phyloP scores from a whole-genome alignment of 345 rosid genomes.

The Dovyalis caffra region DNA sequence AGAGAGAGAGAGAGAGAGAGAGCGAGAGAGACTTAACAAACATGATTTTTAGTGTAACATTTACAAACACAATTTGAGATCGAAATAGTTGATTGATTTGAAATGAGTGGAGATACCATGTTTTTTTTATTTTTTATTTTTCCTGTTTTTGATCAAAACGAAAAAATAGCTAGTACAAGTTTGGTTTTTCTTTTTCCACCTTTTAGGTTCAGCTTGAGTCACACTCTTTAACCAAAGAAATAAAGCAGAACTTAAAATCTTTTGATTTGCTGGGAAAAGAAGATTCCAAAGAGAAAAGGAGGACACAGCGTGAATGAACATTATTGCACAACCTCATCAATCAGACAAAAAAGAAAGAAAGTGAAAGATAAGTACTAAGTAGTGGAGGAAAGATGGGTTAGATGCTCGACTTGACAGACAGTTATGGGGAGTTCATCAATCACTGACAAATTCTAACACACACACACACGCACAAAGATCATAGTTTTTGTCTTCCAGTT shows the following conservation, averaged over 20 bases:
- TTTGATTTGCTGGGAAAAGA: slow-evolving; percentile 28
- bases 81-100: no score
- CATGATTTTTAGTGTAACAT: no score
- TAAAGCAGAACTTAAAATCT: slow-evolving; percentile 14
- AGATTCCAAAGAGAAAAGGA: slow-evolving; percentile 40
- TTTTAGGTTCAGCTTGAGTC: slow-evolving; percentile 13
- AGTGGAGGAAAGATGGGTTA: not conserved
- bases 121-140: no score
- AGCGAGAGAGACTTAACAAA: no score
- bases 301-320: slow-evolving; percentile 28
- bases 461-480: not conserved
- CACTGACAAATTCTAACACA: slow-evolving; percentile 8
- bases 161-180: not conserved
- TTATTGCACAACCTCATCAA: slow-evolving; percentile 29
- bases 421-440: slow-evolving; percentile 2
- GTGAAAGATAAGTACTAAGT: slow-evolving; percentile 10
- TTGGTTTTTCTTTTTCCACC: not conserved
- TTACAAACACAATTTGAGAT: no score
- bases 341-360: not conserved
- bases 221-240: slow-evolving; percentile 6
- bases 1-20: no score
- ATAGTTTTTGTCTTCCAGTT: slow-evolving; percentile 13
- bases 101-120: no score
- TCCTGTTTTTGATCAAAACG: not conserved
- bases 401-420: slow-evolving; percentile 22